Evolutionary conservation across 108 stramenopile species (phyloP).

Genomic region (Cyclotella sp.): DNA sequence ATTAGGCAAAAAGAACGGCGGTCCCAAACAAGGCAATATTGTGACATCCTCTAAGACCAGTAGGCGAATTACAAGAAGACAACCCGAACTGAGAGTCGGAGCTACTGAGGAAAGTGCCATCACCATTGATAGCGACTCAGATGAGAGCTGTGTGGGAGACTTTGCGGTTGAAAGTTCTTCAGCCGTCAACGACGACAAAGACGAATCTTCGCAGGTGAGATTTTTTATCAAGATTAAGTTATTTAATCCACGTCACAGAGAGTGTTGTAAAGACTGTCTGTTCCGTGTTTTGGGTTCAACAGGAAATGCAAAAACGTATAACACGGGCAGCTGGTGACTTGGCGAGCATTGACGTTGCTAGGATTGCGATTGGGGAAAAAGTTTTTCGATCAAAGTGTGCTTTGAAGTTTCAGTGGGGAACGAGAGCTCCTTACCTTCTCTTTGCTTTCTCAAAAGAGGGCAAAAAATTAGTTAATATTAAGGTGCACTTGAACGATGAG

Average conservation of each 20-base stretch:
- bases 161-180: neutral
- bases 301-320: neutral
- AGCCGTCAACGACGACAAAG: neutral
- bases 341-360: constrained; percentile 48
- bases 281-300: too few relatives aligned
- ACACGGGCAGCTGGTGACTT: constrained; percentile 36
- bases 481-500: constrained; percentile 34
- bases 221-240: neutral
- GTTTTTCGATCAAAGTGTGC: constrained; percentile 46
- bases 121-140: constrained; percentile 16
- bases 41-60: neutral
- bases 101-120: constrained; percentile 13
- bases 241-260: neutral
- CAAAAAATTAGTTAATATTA: constrained; percentile 7
- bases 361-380: constrained; percentile 62
- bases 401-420: constrained; percentile 42
- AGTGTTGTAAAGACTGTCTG: neutral
- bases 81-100: constrained; percentile 1
- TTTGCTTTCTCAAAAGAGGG: constrained; percentile 17
- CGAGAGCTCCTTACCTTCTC: constrained; percentile 39
- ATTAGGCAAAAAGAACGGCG: neutral
- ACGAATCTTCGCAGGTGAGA: neutral
- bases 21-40: neutral
- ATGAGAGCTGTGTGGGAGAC: constrained; percentile 9
- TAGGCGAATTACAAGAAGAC: neutral